Evolutionary conservation across 2,329 filamentous ascomycete species (phyloP).

Genomic region (Diaporthe sp.): DNA sequence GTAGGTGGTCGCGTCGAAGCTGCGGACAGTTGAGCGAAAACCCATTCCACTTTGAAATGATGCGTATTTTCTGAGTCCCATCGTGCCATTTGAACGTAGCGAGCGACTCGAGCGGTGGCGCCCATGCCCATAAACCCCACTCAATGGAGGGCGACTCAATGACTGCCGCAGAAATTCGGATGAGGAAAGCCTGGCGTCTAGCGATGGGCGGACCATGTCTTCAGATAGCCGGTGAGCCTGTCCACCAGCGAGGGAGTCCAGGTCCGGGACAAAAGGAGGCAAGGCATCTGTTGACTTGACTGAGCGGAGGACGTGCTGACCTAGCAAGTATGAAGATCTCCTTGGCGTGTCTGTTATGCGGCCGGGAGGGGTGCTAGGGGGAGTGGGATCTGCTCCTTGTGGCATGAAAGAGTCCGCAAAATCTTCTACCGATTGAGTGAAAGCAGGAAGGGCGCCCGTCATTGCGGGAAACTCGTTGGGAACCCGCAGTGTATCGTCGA

Average conservation of each 20-base stretch:
- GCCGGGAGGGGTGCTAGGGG: constrained; percentile 72
- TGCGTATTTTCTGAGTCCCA: constrained; percentile 68
- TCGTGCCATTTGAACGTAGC: constrained; percentile 64
- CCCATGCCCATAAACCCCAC: constrained; percentile 55
- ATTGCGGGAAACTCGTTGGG: constrained; percentile 61
- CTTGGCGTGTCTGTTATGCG: constrained; percentile 61
- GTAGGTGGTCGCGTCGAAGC: constrained; percentile 72
- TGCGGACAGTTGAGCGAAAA: constrained; percentile 66
- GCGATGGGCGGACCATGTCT: constrained; percentile 52
- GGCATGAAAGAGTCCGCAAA: constrained; percentile 68
- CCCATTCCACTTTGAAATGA: constrained; percentile 72
- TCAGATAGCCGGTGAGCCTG: constrained; percentile 48
- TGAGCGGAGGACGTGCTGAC: constrained; percentile 58
- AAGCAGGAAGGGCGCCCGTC: constrained; percentile 62
- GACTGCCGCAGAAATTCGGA: constrained; percentile 48
- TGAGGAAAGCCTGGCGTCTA: constrained; percentile 48
- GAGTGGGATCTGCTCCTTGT: constrained; percentile 67
- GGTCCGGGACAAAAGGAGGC: constrained; percentile 63
- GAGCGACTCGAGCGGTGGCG: constrained; percentile 64
- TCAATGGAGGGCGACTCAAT: constrained; percentile 52
- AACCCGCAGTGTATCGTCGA: constrained; percentile 75
- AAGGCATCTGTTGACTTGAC: constrained; percentile 57
- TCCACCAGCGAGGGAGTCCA: constrained; percentile 54
- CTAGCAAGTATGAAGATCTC: constrained; percentile 69
- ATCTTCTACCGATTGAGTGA: constrained; percentile 64